A percentile compares a stretch with the other conserved stretches of the same genome.
Conservation (phyloP, 805 yeast genomes). For the Torulaspora franciscae region DNA sequence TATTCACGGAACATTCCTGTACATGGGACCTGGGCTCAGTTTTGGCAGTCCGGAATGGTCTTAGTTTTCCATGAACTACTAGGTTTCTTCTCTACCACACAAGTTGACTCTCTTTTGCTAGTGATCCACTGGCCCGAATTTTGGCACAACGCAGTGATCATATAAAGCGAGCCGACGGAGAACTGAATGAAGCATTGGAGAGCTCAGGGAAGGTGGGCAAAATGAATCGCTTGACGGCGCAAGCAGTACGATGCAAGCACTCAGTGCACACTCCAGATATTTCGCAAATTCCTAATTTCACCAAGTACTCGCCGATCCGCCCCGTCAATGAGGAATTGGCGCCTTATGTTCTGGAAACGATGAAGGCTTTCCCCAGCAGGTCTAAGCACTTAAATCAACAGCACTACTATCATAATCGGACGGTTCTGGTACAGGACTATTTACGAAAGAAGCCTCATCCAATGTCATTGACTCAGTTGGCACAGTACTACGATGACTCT, state of each 20-base stretch:
- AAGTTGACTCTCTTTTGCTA: not conserved
- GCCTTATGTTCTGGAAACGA: constrained; percentile 34
- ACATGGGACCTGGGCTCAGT: too few species aligned
- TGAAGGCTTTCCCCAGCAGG: constrained; percentile 39
- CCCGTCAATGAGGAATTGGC: constrained; percentile 35
- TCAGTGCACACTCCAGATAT: constrained; percentile 23
- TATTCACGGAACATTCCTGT: too few species aligned
- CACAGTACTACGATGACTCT: constrained; percentile 70
- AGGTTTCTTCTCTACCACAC: not conserved
- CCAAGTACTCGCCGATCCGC: constrained; percentile 34
- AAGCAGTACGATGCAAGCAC: constrained; percentile 16
- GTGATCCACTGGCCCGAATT: not conserved
- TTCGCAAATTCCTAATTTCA: constrained; percentile 35
- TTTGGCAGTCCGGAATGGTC: too few species aligned
- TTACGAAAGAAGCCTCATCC: constrained; percentile 69
- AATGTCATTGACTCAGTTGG: constrained; percentile 81
- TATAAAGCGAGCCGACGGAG: not conserved
- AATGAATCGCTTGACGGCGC: not conserved
- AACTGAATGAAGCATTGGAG: not conserved
- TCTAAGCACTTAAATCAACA: constrained; percentile 53
- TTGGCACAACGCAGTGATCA: not conserved
- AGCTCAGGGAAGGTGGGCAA: not conserved
- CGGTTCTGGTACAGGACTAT: constrained; percentile 27
- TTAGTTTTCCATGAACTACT: not conserved
- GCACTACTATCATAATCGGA: constrained; percentile 69